Evolutionary conservation across 2,329 filamentous ascomycete species (phyloP), one percentile per base, ranked within the genome.

Genomic region (Pseudogymnoascus pannorum): DNA sequence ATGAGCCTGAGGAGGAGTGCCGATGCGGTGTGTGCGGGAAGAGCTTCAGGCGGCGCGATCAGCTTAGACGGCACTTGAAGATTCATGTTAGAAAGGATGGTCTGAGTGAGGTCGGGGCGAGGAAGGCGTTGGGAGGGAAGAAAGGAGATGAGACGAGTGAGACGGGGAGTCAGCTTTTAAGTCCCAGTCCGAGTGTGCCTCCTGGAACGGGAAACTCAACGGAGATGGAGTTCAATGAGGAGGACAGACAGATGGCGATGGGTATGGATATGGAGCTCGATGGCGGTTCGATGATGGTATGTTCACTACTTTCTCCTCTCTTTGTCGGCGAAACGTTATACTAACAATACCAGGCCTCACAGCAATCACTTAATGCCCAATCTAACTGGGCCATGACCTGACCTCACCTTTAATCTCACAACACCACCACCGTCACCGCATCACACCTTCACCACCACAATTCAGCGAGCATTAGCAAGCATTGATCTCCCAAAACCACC

Each of bases 21-120:
- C 84, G 64, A 62, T 66, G 0, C 69, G 70, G 75, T 2, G 74
- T 78, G 40, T 87, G 85, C 63, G 74, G 75, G 12, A 83, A 81
- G 65, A 76, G 80, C 60, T 87, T 87, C 58, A 78, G 83, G 69
- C 76, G 85, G 8, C 74, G 81, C 14, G 84, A 87, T 70, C 84
- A 87, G 69, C 75, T 87, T 26, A 79, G 82, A 18, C 78, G 84
- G 31, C 84, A 87, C 68, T 69, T 73, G 51, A 76, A 76, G 58
- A 70, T 64, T 29, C 71, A 72, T 62, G 63, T 62, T 16, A 66
- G 66, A 54, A 60, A 65, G 44, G 51, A 57, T 57, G 51, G 51
- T 7, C 11, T 36, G 51, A 36, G 29, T 31, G 29, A 57, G 51
- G 16, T 36, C 2, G 51, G 51, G 5, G 51, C 51, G n/a, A 12